Evolutionary conservation across 495 filamentous ascomycete species (phyloP), one percentile per base, ranked within the genome.

Genomic region (Trichoderma orchidacearum): DNA sequence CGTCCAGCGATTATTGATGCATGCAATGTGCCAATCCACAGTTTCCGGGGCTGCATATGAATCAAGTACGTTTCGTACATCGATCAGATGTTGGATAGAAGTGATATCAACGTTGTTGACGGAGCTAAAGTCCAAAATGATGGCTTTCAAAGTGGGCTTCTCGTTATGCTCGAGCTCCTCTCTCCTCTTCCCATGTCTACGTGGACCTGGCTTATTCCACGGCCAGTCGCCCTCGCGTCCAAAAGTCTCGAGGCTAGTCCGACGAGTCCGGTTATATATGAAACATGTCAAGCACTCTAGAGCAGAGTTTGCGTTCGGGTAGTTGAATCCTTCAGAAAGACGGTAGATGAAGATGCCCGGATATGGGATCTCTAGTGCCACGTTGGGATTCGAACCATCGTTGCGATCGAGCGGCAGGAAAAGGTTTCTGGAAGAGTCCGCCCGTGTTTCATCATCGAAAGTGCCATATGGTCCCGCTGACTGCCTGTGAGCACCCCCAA

Each of bases 21-120:
- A 85, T 12, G 90, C 89, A 59, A 98, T 85, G 68, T 98, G 93
- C 90, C 93, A 97, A 64, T 98, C 90, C 5, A 98, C 90, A 6
- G 80, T 74, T 11, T 90, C 85, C 0, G 93, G 93, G 0, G 85
- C 70, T 15, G 89, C 80, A 66, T 96, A 95, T 13, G 84, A 79
- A 68, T 97, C 93, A 21, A 98, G 83, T 66, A 97, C 94, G 69
- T 97, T 98, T 67, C 93, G 90, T 2, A 98, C 89, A 62, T 98
- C 93, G 69, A 98, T 95, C 35, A 98, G 74, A 68, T 93, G 86
- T 72, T 98, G 93, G 1, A 96, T 80, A 0, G 90, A 95, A 1
- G 93, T 96, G 56, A 95, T 82, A 62, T 98, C 93, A 52, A 96
- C 88, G 62, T 96, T 91, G 72, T 98, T 96, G 62, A 98, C 93